Percentiles rank a stretch among this genome's conserved stretches.
phyloP scores from a whole-genome alignment of 2,329 filamentous ascomycete species.

The Fusarium nygamai region DNA sequence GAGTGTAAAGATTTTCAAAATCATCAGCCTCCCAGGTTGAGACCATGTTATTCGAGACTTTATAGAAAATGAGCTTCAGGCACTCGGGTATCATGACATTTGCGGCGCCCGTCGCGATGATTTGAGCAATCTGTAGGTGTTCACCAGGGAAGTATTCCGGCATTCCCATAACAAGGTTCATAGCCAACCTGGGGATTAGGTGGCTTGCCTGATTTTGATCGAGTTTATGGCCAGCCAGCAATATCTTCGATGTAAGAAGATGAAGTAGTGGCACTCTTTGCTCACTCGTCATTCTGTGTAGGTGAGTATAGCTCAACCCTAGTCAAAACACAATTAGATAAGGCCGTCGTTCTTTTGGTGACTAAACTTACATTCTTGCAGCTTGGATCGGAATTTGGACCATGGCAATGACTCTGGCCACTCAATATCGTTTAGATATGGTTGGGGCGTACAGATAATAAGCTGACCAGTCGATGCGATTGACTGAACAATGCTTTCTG shows the following conservation, averaged over 20 bases:
- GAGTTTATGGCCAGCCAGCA: rapidly evolving
- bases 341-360: rapidly evolving
- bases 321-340: rapidly evolving
- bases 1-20: rapidly evolving
- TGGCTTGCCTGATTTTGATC: rapidly evolving
- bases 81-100: rapidly evolving
- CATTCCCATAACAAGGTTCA: rapidly evolving
- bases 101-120: rapidly evolving
- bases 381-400: not conserved
- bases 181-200: not conserved
- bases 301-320: not conserved
- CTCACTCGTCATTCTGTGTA: rapidly evolving
- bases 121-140: not conserved
- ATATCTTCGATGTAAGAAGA: no score
- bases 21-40: rapidly evolving
- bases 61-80: not conserved
- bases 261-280: rapidly evolving
- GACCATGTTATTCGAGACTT: rapidly evolving
- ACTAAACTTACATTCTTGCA: rapidly evolving
- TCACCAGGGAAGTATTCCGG: not conserved
- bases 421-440: not conserved
- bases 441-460: rapidly evolving
- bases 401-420: not conserved
- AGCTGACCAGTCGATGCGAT: rapidly evolving
- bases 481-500: rapidly evolving